Evolutionary conservation across 1,284 basidiomycete genomes (phyloP).

Genomic region (Gomphus sp.): DNA sequence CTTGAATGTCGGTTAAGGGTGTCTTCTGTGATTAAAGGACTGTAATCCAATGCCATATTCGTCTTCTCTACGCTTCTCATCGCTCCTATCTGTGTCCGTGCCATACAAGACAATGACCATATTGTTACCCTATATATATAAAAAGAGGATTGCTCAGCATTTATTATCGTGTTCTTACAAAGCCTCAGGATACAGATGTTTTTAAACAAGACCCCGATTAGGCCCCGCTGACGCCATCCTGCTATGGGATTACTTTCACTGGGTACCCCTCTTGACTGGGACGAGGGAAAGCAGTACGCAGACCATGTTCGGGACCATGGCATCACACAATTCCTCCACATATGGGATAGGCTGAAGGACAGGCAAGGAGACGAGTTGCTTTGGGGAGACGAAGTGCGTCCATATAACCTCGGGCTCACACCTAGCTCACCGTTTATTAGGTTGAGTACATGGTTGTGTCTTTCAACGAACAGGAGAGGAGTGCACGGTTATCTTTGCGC

Average conservation of each 20-base stretch:
- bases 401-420: slow-evolving; percentile 7
- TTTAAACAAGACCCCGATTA: background rate
- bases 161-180: background rate
- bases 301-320: slow-evolving; percentile 91
- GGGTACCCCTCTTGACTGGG: slow-evolving; percentile 92
- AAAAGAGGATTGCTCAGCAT: slow-evolving; percentile 5
- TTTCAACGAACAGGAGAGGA: slow-evolving; percentile 72
- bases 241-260: slow-evolving; percentile 90
- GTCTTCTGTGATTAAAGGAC: background rate
- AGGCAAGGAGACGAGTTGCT: slow-evolving; percentile 86
- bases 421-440: slow-evolving; percentile 30
- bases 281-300: slow-evolving; percentile 80
- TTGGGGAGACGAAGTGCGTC: slow-evolving; percentile 95
- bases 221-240: slow-evolving; percentile 7
- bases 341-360: slow-evolving; percentile 89
- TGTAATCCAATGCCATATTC: too few species aligned
- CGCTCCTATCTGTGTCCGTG: too few species aligned
- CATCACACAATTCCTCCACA: slow-evolving; percentile 90
- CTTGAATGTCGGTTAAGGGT: background rate
- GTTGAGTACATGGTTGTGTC: slow-evolving; percentile 95
- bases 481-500: slow-evolving; percentile 82
- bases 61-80: too few species aligned
- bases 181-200: background rate
- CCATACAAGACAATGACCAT: background rate
- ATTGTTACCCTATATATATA: background rate